phyloP scores from a whole-genome alignment of 371 early-diverging fungal genomes.

The Haplosporangium sp. region DNA sequence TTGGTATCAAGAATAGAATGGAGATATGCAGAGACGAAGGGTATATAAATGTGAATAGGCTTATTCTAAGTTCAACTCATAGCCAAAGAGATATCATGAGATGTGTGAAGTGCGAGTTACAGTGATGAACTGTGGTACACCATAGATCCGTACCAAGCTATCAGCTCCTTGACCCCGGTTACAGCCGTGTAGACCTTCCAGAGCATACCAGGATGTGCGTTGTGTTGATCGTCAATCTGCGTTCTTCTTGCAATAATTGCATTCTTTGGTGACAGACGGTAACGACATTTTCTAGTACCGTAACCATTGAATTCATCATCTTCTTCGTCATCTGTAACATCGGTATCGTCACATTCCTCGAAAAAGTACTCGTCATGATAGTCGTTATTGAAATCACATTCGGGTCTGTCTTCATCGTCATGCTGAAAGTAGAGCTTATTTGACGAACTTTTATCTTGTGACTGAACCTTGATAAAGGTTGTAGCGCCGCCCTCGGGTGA shows the following conservation, averaged over 20 bases:
- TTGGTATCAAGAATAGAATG: background rate
- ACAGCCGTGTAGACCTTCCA: slow-evolving; percentile 55
- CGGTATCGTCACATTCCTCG: slow-evolving; percentile 24
- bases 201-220: slow-evolving; percentile 20
- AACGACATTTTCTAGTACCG: background rate
- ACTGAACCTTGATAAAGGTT: slow-evolving; percentile 33
- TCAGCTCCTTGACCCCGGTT: slow-evolving; percentile 43
- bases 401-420: slow-evolving; percentile 19
- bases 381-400: slow-evolving; percentile 16
- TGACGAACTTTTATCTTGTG: slow-evolving; percentile 11
- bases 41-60: slow-evolving; percentile 1
- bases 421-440: slow-evolving; percentile 2
- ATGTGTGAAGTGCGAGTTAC: background rate
- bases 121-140: slow-evolving; percentile 54
- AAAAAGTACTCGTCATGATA: slow-evolving; percentile 28
- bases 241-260: slow-evolving; percentile 21
- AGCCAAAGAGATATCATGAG: background rate
- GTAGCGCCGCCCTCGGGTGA: slow-evolving; percentile 20
- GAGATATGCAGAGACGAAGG: slow-evolving; percentile 5
- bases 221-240: slow-evolving; percentile 12
- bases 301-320: slow-evolving; percentile 29
- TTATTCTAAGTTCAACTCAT: background rate
- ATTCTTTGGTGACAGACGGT: slow-evolving; percentile 28
- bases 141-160: slow-evolving; percentile 55
- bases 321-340: slow-evolving; percentile 3